Conservation (phyloP, 2,329 filamentous ascomycete species). For the Didymella pomorum region DNA sequence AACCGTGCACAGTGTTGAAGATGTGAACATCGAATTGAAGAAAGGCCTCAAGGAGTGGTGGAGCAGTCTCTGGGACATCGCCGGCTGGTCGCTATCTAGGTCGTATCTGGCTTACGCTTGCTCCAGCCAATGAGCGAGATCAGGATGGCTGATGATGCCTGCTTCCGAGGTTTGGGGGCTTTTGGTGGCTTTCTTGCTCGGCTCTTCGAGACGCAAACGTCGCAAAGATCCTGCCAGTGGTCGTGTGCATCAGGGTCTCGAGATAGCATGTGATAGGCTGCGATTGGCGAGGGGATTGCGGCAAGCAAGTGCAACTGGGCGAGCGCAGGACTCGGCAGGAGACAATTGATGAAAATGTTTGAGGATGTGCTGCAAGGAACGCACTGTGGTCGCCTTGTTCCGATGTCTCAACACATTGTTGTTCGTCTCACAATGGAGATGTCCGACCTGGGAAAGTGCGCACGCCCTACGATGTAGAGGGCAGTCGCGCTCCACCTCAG, state of each 20-base stretch:
- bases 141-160: conserved; percentile 18
- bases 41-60: conserved; percentile 18
- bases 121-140: conserved; percentile 28
- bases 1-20: conserved; percentile 6
- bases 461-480: conserved; percentile 8
- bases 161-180: not conserved
- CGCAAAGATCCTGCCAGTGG: conserved; percentile 18
- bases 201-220: conserved; percentile 13
- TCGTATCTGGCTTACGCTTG: not conserved
- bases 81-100: conserved; percentile 16
- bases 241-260: conserved; percentile 15
- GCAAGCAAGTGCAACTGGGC: conserved; percentile 5
- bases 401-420: not conserved
- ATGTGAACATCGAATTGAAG: conserved; percentile 11
- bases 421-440: not conserved
- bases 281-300: conserved; percentile 14
- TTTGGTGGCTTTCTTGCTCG: conserved; percentile 12
- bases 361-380: conserved; percentile 14
- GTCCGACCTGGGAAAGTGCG: conserved; percentile 1
- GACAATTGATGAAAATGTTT: not conserved
- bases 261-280: conserved; percentile 19
- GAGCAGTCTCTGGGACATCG: conserved; percentile 7
- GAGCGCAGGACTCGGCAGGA: not conserved
- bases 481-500: not conserved
- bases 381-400: conserved; percentile 11